Evolutionary conservation across 805 yeast genomes (phyloP).

Genomic region (Blastobotrys mokoenaii): DNA sequence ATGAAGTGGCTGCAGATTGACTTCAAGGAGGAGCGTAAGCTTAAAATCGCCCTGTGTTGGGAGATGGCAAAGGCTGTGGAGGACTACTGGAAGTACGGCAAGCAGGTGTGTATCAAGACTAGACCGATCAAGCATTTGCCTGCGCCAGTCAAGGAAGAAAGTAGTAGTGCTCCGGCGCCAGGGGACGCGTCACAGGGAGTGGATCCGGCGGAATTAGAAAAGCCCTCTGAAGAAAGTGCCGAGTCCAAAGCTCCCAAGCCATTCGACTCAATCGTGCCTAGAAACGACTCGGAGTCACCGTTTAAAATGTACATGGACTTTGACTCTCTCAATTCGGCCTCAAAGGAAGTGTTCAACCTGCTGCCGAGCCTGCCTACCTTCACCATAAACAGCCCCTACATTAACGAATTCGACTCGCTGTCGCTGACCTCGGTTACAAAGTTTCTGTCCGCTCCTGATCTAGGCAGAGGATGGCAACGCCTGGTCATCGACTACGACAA

Average conservation of each 20-base stretch:
- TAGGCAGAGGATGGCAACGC: constrained; percentile 24
- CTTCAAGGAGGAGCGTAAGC: constrained; percentile 59
- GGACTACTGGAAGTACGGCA: constrained; percentile 76
- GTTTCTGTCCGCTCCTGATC: constrained; percentile 23
- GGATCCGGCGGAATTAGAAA: constrained; percentile 4
- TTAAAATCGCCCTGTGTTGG: constrained; percentile 61
- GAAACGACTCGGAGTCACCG: constrained; percentile 5
- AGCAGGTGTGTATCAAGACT: constrained; percentile 44
- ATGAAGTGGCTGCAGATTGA: constrained; percentile 79
- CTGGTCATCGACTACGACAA: constrained; percentile 21
- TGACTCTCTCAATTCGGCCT: constrained; percentile 17
- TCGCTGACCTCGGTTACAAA: constrained; percentile 27
- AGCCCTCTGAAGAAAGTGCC: constrained; percentile 15
- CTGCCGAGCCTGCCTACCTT: constrained; percentile 19
- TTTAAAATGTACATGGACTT: constrained; percentile 14
- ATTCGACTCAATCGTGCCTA: constrained; percentile 12
- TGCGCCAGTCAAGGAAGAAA: constrained; percentile 11
- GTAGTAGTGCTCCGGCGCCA: not conserved
- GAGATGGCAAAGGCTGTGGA: constrained; percentile 61
- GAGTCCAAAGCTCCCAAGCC: constrained; percentile 4
- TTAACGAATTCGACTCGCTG: constrained; percentile 18
- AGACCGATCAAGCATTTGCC: constrained; percentile 34
- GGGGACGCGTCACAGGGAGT: constrained; percentile 3
- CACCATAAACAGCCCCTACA: constrained; percentile 16
- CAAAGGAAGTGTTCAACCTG: constrained; percentile 17